Percentiles rank a stretch among this genome's conserved stretches.
These are phyloP conservation scores for Vaccinium macrocarpon DNA, from an alignment of 148 eudicot species.

Conservation along the genomic window DNA sequence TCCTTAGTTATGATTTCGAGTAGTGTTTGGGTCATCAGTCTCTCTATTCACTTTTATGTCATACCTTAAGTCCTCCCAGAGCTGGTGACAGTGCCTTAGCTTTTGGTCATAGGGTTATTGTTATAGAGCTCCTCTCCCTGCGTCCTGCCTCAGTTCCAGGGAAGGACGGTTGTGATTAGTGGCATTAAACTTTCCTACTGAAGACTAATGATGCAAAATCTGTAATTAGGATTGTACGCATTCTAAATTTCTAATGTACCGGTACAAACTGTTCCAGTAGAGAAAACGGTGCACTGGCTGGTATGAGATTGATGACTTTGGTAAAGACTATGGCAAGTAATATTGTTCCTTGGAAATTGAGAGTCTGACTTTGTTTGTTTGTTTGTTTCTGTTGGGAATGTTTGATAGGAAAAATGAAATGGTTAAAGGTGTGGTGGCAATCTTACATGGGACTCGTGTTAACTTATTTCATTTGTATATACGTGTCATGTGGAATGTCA, in stretches of 20 bases:
- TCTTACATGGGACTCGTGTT: background rate
- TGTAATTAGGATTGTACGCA: background rate
- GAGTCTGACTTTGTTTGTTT: background rate
- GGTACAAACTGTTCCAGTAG: too few species aligned
- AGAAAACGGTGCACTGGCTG: too few species aligned
- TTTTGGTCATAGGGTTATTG: background rate
- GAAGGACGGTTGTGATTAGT: background rate
- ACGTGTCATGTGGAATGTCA: background rate
- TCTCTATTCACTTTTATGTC: background rate
- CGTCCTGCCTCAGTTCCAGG: background rate
- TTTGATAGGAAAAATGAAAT: background rate
- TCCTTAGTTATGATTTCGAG: background rate
- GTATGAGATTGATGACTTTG: too few species aligned
- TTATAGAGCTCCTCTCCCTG: background rate
- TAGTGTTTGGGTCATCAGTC: background rate
- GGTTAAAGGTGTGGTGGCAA: background rate
- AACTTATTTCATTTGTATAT: background rate
- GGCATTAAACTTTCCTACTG: background rate
- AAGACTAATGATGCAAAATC: background rate
- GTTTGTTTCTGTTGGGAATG: background rate
- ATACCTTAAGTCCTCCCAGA: background rate
- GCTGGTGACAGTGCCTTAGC: background rate
- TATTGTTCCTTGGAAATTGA: background rate
- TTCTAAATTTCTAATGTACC: too few species aligned
- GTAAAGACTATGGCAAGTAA: background rate